Evolutionary conservation across 345 rosid species (phyloP).

Genomic region (Fremontodendron californicum): DNA sequence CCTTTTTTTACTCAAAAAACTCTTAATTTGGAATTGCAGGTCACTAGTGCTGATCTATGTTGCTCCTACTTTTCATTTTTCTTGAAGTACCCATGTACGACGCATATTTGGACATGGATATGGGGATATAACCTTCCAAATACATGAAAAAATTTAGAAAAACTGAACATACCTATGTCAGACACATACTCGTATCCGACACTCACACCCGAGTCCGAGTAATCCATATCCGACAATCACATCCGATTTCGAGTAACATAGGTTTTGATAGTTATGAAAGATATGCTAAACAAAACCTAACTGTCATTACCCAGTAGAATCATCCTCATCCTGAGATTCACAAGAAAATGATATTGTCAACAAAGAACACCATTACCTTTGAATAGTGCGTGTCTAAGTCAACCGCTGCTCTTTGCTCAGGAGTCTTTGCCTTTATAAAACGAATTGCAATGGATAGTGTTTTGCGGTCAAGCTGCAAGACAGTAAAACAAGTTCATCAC

Average conservation of each 20-base stretch:
- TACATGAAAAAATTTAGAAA: too few relatives aligned
- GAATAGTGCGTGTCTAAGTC: slow-evolving; percentile 97
- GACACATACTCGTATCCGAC: too few relatives aligned
- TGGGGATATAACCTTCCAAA: too few relatives aligned
- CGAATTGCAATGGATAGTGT: slow-evolving; percentile 78
- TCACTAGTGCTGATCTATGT: background rate
- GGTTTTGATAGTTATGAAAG: background rate
- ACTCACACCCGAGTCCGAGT: too few relatives aligned
- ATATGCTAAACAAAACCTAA: background rate
- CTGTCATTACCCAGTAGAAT: slow-evolving; percentile 1
- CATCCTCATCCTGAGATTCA: background rate
- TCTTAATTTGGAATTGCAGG: background rate
- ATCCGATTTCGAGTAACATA: too few relatives aligned
- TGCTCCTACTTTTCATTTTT: too few relatives aligned
- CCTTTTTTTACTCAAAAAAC: background rate
- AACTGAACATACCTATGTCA: too few relatives aligned
- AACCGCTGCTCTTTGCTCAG: slow-evolving; percentile 91
- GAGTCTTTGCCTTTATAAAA: slow-evolving; percentile 81
- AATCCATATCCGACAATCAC: too few relatives aligned
- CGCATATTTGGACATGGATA: too few relatives aligned
- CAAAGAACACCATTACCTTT: slow-evolving; percentile 37
- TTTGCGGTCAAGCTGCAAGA: slow-evolving; percentile 60
- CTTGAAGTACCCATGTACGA: too few relatives aligned
- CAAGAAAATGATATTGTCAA: slow-evolving; percentile 1
- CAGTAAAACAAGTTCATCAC: slow-evolving; percentile 10